These are phyloP conservation scores for Curvularia sp. DNA, from an alignment of 2,329 filamentous ascomycete genomes.

Conservation along the genomic window DNA sequence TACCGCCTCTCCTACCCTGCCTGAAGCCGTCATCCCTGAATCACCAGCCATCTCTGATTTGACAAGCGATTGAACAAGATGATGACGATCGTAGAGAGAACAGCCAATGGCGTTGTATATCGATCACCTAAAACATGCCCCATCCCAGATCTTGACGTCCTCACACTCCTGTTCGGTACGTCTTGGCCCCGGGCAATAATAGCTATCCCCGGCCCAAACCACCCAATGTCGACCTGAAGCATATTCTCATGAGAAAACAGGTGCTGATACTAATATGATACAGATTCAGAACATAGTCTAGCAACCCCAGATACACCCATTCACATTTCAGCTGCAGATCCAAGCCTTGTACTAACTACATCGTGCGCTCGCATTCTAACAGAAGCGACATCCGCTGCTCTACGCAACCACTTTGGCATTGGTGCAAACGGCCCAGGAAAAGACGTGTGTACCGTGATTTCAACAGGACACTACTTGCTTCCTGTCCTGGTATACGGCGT, in stretches of 20 bases:
- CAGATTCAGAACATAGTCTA: constrained; percentile 40
- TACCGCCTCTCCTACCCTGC: background rate
- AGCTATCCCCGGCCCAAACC: background rate
- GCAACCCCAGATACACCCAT: constrained; percentile 60
- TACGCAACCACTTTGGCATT: constrained; percentile 62
- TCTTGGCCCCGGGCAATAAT: background rate
- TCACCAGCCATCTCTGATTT: background rate
- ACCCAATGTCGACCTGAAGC: no score
- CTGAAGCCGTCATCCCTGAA: background rate
- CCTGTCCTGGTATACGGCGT: constrained; percentile 63
- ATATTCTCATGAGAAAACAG: background rate
- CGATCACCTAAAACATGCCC: constrained; percentile 41
- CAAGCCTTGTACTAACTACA: constrained; percentile 62
- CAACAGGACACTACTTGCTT: constrained; percentile 63
- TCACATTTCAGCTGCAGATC: constrained; percentile 65
- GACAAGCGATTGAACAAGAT: constrained; percentile 20
- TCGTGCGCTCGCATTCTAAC: constrained; percentile 57
- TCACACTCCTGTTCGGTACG: constrained; percentile 53
- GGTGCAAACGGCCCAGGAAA: constrained; percentile 57
- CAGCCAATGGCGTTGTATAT: constrained; percentile 40
- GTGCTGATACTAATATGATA: background rate
- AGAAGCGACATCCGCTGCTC: constrained; percentile 61
- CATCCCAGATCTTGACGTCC: constrained; percentile 50
- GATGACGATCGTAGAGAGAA: constrained; percentile 46
- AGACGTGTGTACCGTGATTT: constrained; percentile 63